These are phyloP conservation scores for Dactylellina cionopaga DNA, from an alignment of 2,329 filamentous ascomycete species.

Conservation along the genomic window DNA sequence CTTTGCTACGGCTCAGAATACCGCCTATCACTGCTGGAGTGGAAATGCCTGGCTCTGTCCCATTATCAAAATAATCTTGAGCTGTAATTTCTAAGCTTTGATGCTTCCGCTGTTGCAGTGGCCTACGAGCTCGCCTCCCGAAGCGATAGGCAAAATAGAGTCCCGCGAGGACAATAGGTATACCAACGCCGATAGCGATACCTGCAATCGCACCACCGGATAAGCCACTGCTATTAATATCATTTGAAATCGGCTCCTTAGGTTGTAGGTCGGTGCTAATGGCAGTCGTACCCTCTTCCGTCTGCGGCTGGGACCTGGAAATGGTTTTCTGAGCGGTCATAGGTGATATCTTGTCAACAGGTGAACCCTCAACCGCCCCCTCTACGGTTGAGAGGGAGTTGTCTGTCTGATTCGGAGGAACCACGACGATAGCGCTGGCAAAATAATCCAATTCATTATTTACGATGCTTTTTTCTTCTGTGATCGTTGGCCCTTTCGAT, in stretches of 20 bases:
- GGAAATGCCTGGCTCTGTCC: conserved; percentile 8
- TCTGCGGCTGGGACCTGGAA: neutral
- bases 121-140: conserved; percentile 2
- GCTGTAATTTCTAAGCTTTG: neutral
- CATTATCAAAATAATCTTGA: conserved; percentile 1
- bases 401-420: conserved; percentile 1
- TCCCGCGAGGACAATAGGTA: conserved; percentile 19
- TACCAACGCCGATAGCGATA: conserved; percentile 16
- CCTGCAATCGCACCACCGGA: conserved; percentile 39
- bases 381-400: neutral
- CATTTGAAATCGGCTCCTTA: neutral
- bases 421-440: conserved; percentile 27
- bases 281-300: neutral
- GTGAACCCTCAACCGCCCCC: neutral
- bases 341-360: neutral
- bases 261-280: neutral
- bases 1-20: conserved; percentile 4
- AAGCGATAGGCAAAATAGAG: conserved; percentile 28
- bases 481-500: conserved; percentile 31
- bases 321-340: neutral
- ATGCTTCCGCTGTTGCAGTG: neutral
- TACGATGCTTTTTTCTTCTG: conserved; percentile 13
- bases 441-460: conserved; percentile 41
- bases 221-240: neutral
- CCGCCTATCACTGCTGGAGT: conserved; percentile 6